Base-by-base conservation (phyloP, 805 yeast genomes). In the Starmerella stigmatis region DNA sequence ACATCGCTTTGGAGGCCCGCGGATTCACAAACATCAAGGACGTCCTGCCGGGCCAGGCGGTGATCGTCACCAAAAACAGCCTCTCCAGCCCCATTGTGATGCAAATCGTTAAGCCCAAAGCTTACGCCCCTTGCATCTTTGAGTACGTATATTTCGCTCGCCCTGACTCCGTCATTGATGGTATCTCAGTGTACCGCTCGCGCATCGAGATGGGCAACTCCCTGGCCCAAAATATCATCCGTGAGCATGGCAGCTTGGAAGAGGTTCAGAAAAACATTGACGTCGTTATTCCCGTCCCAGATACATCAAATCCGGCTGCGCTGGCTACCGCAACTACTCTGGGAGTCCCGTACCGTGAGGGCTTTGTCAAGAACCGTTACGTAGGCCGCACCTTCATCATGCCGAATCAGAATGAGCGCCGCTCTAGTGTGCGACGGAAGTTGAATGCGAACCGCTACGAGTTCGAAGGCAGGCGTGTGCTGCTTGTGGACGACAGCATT, bases 71-170 rank as follows among this genome's bases (percentile, higher is more conserved):
- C 50, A 88, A 89, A 64, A 75, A 73, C 54, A 41, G 32, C 17
- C 69, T 78, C 39, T 69, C 76, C 64, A 63, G 63, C 41, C 95
- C 96, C 9, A 86, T 85, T 63, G 79, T 83, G 64, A 76, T 76
- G 55, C 97, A 92, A 67, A 86, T 89, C 37, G 92, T 80, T 8
- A 81, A 82, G 50, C 74, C 79, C 52, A 71, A 72, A 60, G 66
- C 80, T 2, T 88, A 86, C 65, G 79, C 96, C 13, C 98, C 98
- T 7, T 97, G 94, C 67, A 78, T 92, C 51, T 92, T 92, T 58
- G 98, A 92, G 66, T 92, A 88, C 62, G 98, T 92, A 37, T 92
- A 92, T 67, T 92, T 92, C 70, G 97, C 98, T 15, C 78, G 98
- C 62, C 96, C 97, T 0, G 98, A 92, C 63, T 81, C 94, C 33